Conservation (phyloP, 2,329 filamentous ascomycete species). For the Penicillium griseofulvum region DNA sequence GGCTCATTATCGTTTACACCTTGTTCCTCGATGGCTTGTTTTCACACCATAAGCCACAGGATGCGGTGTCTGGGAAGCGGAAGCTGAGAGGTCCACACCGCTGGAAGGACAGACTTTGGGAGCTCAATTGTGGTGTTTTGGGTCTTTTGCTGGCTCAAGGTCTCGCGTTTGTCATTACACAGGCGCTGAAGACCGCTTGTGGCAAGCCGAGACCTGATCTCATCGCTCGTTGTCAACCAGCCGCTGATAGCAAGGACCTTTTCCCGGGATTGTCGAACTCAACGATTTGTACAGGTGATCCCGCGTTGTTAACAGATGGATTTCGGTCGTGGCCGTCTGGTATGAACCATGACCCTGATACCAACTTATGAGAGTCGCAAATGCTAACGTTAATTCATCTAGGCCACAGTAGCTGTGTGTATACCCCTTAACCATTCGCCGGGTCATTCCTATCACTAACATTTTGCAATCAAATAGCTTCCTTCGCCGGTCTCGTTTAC, state of each 20-base stretch:
- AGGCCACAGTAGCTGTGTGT: constrained; percentile 53
- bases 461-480: constrained; percentile 37
- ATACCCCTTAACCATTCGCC: not conserved
- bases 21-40: constrained; percentile 59
- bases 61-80: constrained; percentile 35
- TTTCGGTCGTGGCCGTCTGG: constrained; percentile 60
- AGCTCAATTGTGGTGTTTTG: constrained; percentile 59
- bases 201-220: constrained; percentile 60
- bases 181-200: constrained; percentile 57
- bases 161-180: constrained; percentile 58
- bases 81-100: constrained; percentile 49
- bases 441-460: constrained; percentile 16
- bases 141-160: constrained; percentile 56
- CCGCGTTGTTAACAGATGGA: constrained; percentile 55
- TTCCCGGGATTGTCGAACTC: constrained; percentile 45
- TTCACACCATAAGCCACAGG: constrained; percentile 48
- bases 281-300: constrained; percentile 53
- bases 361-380: not conserved
- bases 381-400: constrained; percentile 11
- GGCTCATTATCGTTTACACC: constrained; percentile 56
- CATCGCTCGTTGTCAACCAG: constrained; percentile 54
- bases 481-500: constrained; percentile 60
- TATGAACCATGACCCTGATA: constrained; percentile 7
- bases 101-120: constrained; percentile 59
- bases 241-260: constrained; percentile 34